Evolutionary conservation across 192 early-diverging fungal species (phyloP), one percentile per base, ranked within the genome.

Genomic region (Obelidium mucronatum): DNA sequence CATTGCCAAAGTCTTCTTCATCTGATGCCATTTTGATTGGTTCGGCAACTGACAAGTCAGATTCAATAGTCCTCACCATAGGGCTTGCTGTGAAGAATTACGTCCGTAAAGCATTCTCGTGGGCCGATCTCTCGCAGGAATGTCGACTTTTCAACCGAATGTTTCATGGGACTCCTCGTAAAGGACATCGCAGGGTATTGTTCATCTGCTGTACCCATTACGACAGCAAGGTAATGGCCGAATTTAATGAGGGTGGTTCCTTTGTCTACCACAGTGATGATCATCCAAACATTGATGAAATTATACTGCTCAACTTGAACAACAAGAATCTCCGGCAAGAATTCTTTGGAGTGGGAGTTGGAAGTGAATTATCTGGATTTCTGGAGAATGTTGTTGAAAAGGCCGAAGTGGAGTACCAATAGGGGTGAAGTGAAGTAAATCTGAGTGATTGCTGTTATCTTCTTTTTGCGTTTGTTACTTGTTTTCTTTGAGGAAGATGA

Each of bases 191-290:
- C 6, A 3, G 36, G 28, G 36, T 65, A 34, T 24, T 65, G 17
- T 65, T 65, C 34, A 65, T 65, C 15, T 65, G 63, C 24, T 65
- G 63, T 35, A 65, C 63, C 4, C 36, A 37, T 24, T 65, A 65
- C 36, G 37, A 3, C 3, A 65, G 36, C 3, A 34, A 65, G 37
- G 3, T 65, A 15, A 34, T 6, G 3, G 24, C 5, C 6, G 36
- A 65, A 39, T 65, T 65, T 35, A 24, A 34, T 22, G n/a, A n/a
- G n/a, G 33, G 63, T 11, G 24, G 36, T 22, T 65, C 22, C 6
- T 65, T 65, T 65, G 24, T 65, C 35, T 13, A 13, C 63, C 5
- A 11, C 31, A 13, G 8, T 8, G 37, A 65, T 35, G 36, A 39
- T 3, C 36, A 36, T 65, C 63, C 63, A 34, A 65, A 65, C 34